These are phyloP conservation scores for Geotrichum australiense DNA, from an alignment of 1,139 yeast genomes.

Conservation along the genomic window DNA sequence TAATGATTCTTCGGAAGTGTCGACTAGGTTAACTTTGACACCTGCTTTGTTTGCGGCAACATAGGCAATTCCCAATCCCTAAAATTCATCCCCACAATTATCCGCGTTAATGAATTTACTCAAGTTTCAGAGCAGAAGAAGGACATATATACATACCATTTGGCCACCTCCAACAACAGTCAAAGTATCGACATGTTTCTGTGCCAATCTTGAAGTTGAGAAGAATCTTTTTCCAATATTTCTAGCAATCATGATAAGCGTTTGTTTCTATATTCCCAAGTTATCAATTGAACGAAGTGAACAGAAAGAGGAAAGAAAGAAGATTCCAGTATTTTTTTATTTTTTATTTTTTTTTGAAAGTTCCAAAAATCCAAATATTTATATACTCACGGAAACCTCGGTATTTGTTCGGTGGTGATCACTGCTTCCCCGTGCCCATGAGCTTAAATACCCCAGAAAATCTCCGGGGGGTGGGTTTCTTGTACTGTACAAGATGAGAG, in stretches of 20 bases:
- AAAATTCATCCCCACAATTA: constrained; percentile 1
- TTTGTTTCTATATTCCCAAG: too few species aligned
- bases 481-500: too few species aligned
- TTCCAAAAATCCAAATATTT: too few species aligned
- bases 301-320: too few species aligned
- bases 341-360: too few species aligned
- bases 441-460: too few species aligned
- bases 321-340: too few species aligned
- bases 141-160: constrained; percentile 24
- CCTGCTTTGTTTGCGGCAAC: constrained; percentile 39
- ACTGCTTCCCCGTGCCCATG: too few species aligned
- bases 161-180: constrained; percentile 40
- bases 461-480: too few species aligned
- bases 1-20: constrained; percentile 33
- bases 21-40: constrained; percentile 35
- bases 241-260: background rate
- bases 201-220: constrained; percentile 11
- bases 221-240: constrained; percentile 11
- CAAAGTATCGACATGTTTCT: constrained; percentile 22
- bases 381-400: too few species aligned
- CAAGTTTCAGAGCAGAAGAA: background rate
- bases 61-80: constrained; percentile 41
- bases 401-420: too few species aligned
- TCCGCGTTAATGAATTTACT: background rate
- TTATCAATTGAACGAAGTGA: too few species aligned